These are phyloP conservation scores for Thuja plicata DNA, from an alignment of 83 land plant species.

Conservation along the genomic window DNA sequence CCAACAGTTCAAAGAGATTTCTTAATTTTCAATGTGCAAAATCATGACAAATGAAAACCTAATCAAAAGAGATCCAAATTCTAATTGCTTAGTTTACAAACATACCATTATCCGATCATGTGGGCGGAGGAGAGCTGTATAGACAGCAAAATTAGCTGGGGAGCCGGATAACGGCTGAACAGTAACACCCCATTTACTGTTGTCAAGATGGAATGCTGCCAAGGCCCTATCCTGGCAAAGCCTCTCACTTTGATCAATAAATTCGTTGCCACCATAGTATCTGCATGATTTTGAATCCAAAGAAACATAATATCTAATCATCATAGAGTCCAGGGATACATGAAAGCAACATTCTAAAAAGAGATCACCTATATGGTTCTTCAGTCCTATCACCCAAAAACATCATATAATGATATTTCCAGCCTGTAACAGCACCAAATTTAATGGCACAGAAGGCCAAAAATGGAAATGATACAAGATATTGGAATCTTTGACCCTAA, in stretches of 20 bases:
- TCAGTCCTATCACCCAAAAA: background rate
- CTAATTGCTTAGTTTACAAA: background rate
- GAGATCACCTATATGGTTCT: background rate
- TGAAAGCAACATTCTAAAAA: background rate
- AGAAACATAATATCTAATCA: background rate
- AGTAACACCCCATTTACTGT: conserved; percentile 84
- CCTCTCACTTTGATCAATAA: conserved; percentile 79
- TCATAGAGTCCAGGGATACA: no score
- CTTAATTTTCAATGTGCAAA: background rate
- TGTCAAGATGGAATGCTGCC: conserved; percentile 73
- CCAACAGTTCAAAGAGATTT: background rate
- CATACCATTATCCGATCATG: conserved; percentile 95
- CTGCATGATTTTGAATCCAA: conserved; percentile 26
- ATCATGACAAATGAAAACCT: background rate
- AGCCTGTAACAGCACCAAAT: no score
- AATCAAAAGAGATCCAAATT: background rate
- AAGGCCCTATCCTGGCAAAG: conserved; percentile 83
- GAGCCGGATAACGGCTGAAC: conserved; percentile 95
- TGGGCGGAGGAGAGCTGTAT: conserved; percentile 88
- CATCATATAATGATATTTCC: background rate
- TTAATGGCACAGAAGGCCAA: background rate
- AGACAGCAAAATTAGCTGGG: conserved; percentile 94
- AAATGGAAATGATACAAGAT: background rate
- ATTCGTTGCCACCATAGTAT: conserved; percentile 94
- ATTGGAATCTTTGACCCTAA: background rate